phyloP scores from a whole-genome alignment of 2,329 filamentous ascomycete genomes.

The Coniella vitis region DNA sequence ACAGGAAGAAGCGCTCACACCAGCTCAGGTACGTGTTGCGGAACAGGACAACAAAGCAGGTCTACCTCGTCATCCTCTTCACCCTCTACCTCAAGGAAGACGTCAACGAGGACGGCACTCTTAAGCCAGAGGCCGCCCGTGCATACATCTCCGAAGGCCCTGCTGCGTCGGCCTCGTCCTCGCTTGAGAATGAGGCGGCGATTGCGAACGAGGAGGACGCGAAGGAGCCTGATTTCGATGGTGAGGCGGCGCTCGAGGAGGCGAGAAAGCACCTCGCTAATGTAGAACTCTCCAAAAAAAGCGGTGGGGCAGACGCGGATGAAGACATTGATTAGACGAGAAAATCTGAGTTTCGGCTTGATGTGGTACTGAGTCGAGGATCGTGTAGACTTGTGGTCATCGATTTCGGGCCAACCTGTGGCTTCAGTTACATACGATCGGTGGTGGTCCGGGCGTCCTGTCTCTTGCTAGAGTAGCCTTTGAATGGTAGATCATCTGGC shows the following conservation, averaged over 20 bases:
- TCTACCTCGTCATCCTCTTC: slow-evolving; percentile 78
- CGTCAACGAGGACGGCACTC: slow-evolving; percentile 49
- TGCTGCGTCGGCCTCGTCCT: slow-evolving; percentile 27
- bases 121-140: slow-evolving; percentile 37
- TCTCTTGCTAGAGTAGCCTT: too few species aligned
- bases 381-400: too few species aligned
- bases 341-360: too few species aligned
- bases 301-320: slow-evolving; percentile 7
- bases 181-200: slow-evolving; percentile 19
- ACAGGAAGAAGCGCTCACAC: slow-evolving; percentile 59
- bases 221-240: slow-evolving; percentile 22
- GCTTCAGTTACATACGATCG: too few species aligned
- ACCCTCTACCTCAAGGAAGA: slow-evolving; percentile 66
- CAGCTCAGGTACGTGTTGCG: slow-evolving; percentile 87
- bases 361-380: too few species aligned
- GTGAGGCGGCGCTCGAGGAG: slow-evolving; percentile 31
- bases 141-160: slow-evolving; percentile 17
- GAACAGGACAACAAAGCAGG: slow-evolving; percentile 63
- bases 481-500: too few species aligned
- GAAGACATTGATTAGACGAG: slow-evolving; percentile 19
- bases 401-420: too few species aligned
- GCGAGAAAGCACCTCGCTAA: slow-evolving; percentile 30
- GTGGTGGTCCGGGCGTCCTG: too few species aligned
- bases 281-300: slow-evolving; percentile 20
- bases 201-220: slow-evolving; percentile 20